Evolutionary conservation across 768 basidiomycete species (phyloP).

Genomic region (Phanerochaete carnosa): DNA sequence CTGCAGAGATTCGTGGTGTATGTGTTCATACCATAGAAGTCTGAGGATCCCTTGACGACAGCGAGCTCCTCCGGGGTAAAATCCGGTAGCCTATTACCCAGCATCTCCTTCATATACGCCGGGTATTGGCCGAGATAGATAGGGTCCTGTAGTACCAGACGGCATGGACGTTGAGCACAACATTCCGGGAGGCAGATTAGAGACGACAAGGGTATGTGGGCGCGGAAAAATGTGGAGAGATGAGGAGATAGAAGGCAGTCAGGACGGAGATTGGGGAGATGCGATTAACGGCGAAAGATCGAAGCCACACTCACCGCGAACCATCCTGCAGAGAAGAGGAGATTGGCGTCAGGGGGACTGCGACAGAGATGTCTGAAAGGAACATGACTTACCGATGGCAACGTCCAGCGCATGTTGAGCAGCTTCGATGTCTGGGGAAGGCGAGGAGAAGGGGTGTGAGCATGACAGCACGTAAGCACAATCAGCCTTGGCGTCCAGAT

Average conservation of each 20-base stretch:
- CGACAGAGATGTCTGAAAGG: background rate
- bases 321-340: conserved; percentile 40
- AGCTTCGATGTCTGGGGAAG: conserved; percentile 52
- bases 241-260: conserved; percentile 1
- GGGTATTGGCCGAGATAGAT: conserved; percentile 78
- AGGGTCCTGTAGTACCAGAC: conserved; percentile 45
- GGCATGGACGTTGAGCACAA: background rate
- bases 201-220: conserved; percentile 13
- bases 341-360: conserved; percentile 9
- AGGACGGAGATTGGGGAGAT: background rate
- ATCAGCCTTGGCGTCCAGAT: background rate
- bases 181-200: background rate
- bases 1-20: conserved; percentile 63
- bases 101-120: conserved; percentile 54
- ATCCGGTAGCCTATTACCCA: conserved; percentile 54
- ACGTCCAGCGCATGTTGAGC: conserved; percentile 73
- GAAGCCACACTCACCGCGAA: conserved; percentile 39
- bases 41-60: conserved; percentile 63
- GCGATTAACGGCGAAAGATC: background rate
- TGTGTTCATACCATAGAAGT: conserved; percentile 77
- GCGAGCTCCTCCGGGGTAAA: conserved; percentile 57
- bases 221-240: background rate
- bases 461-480: background rate
- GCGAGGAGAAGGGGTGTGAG: conserved; percentile 6
- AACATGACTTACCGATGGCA: conserved; percentile 51